Percentiles rank a stretch among this genome's conserved stretches.
Conservation (phyloP, 768 basidiomycete species). For the Saitozyma sp. region DNA sequence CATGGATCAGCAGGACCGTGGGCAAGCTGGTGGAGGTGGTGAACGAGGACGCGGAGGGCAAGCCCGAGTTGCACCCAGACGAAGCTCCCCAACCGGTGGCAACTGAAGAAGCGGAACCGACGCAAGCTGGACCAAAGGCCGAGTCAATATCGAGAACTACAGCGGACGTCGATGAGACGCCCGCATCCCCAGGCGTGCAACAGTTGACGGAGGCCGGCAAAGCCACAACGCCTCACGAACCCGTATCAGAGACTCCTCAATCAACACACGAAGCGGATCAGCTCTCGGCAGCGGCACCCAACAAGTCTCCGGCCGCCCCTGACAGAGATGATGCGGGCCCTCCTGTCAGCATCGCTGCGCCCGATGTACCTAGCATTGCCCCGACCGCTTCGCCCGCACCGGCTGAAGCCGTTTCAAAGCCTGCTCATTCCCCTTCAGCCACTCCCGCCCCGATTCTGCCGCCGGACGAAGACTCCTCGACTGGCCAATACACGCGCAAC, state of each 20-base stretch:
- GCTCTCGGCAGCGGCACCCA: not conserved
- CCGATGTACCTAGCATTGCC: not conserved
- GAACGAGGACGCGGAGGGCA: slow-evolving; percentile 3
- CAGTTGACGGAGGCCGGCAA: not conserved
- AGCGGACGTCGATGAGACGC: not conserved
- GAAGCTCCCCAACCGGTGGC: not conserved
- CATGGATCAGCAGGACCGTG: slow-evolving; percentile 48
- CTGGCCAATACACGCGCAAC: slow-evolving; percentile 40
- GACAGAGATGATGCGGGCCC: not conserved
- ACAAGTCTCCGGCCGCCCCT: not conserved
- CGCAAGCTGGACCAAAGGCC: no score
- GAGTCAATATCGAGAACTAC: no score
- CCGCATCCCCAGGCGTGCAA: not conserved
- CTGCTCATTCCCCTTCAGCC: not conserved
- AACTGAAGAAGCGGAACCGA: not conserved
- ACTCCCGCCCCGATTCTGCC: slow-evolving; percentile 3
- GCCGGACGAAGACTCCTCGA: slow-evolving; percentile 5
- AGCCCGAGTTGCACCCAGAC: not conserved
- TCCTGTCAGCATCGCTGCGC: no score
- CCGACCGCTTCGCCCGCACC: not conserved
- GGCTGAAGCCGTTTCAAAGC: not conserved
- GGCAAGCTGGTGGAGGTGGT: slow-evolving; percentile 31
- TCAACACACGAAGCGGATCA: not conserved
- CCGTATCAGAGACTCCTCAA: not conserved
- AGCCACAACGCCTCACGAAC: no score